Conservation (phyloP, 208 protist genomes). For the Kentomonas sorsogonicus region DNA sequence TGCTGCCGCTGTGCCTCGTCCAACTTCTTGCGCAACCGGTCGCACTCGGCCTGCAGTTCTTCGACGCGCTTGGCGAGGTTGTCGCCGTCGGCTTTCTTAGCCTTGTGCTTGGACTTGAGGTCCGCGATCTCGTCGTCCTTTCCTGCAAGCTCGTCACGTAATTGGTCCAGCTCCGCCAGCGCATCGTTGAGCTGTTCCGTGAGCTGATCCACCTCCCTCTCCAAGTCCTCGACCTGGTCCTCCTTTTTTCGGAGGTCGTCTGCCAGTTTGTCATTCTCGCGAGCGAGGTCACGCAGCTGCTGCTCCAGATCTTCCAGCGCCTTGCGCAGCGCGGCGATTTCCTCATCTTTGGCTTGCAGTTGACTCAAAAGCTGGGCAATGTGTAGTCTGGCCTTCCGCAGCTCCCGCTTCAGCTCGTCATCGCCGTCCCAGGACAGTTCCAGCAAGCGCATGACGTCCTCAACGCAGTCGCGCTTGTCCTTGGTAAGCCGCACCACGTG, state of each 20-base stretch:
- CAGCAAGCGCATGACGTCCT: constrained; percentile 71
- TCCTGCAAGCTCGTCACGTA: constrained; percentile 23
- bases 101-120: constrained; percentile 19
- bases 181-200: constrained; percentile 25
- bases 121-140: constrained; percentile 28
- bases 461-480: constrained; percentile 65
- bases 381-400: constrained; percentile 21
- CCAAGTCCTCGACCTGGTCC: constrained; percentile 21
- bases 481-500: constrained; percentile 39
- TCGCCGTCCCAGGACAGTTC: constrained; percentile 62
- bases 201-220: constrained; percentile 22
- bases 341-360: constrained; percentile 50
- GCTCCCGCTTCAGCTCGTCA: constrained; percentile 31
- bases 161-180: constrained; percentile 24
- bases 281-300: constrained; percentile 20
- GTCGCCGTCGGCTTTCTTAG: constrained; percentile 16
- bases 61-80: constrained; percentile 15
- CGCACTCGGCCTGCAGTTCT: constrained; percentile 16
- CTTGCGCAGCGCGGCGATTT: constrained; percentile 34
- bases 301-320: constrained; percentile 29
- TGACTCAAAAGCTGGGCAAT: constrained; percentile 2
- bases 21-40: constrained; percentile 14
- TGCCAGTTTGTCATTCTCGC: neutral
- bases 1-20: constrained; percentile 8
- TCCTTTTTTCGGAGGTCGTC: constrained; percentile 14